A percentile compares a stretch with the other conserved stretches of the same genome.
Conservation (phyloP, 2,329 filamentous ascomycete genomes). For the Trichoderma endophyticum region DNA sequence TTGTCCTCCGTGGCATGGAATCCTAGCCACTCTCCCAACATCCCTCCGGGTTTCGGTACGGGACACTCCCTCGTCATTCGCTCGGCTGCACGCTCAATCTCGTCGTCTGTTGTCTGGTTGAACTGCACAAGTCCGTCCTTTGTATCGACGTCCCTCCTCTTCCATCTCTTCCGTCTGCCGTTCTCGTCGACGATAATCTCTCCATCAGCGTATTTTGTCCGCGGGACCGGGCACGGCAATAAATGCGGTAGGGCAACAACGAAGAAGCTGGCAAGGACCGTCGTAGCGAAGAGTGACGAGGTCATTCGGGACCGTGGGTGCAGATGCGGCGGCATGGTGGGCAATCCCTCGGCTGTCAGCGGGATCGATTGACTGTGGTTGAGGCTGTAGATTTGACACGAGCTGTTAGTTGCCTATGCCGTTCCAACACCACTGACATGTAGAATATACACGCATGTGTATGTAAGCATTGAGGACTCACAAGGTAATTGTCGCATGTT, state of each 20-base stretch:
- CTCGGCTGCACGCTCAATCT: slow-evolving; percentile 35
- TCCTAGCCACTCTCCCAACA: slow-evolving; percentile 72
- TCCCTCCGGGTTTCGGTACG: slow-evolving; percentile 81
- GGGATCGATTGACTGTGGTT: slow-evolving; percentile 1
- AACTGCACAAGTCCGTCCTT: slow-evolving; percentile 51
- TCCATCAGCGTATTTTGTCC: slow-evolving; percentile 71
- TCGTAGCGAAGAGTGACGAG: slow-evolving; percentile 91
- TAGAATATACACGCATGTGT: neutral
- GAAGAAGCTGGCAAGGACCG: slow-evolving; percentile 82
- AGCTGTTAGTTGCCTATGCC: neutral
- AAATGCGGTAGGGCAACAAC: slow-evolving; percentile 89
- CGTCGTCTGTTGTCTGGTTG: slow-evolving; percentile 37
- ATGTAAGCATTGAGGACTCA: slow-evolving; percentile 19
- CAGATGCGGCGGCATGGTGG: slow-evolving; percentile 74
- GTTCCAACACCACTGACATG: neutral
- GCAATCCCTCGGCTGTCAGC: slow-evolving; percentile 15
- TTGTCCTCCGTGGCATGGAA: slow-evolving; percentile 45
- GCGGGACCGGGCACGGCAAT: slow-evolving; percentile 84
- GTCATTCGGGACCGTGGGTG: slow-evolving; percentile 93
- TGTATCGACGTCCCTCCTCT: slow-evolving; percentile 39
- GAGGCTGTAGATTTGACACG: neutral
- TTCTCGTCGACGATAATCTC: slow-evolving; percentile 46
- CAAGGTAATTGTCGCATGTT: slow-evolving; percentile 24
- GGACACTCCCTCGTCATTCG: slow-evolving; percentile 73
- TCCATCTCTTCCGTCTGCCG: slow-evolving; percentile 44